Conservation (phyloP, 352 stramenopile genomes). For the Phytophthora meadii region DNA sequence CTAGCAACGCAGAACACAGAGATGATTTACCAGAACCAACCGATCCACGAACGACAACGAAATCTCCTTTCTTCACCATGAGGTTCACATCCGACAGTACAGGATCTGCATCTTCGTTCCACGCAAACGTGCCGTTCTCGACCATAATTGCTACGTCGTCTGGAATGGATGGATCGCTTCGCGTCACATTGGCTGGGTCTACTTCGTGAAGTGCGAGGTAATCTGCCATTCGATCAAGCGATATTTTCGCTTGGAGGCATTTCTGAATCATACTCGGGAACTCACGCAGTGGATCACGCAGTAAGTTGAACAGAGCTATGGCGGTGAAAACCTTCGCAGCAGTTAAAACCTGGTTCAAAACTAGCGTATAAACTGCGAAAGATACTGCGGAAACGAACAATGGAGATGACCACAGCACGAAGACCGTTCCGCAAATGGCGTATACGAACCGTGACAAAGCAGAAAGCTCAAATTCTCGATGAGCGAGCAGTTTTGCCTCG, state of each 20-base stretch:
- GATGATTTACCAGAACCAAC: conserved; percentile 70
- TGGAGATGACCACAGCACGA: conserved; percentile 47
- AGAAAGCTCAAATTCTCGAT: too few relatives aligned
- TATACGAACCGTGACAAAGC: too few relatives aligned
- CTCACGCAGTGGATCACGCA: conserved; percentile 47
- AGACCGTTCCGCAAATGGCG: too few relatives aligned
- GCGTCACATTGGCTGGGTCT: conserved; percentile 25
- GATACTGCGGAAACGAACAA: conserved; percentile 54
- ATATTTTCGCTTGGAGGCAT: conserved; percentile 51
- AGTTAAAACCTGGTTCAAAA: conserved; percentile 46
- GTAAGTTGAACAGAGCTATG: conserved; percentile 56
- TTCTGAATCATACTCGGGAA: conserved; percentile 46
- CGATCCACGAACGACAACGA: conserved; percentile 57
- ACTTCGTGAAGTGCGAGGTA: conserved; percentile 47
- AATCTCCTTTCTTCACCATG: conserved; percentile 46
- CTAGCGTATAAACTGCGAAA: conserved; percentile 55
- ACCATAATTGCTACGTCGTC: conserved; percentile 32
- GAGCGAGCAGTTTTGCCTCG: conserved; percentile 74
- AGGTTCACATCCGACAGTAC: conserved; percentile 52
- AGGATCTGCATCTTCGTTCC: conserved; percentile 24
- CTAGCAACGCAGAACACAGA: conserved; percentile 56
- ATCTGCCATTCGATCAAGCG: conserved; percentile 40
- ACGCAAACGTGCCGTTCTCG: conserved; percentile 43
- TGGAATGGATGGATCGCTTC: conserved; percentile 8
- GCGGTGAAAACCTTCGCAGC: conserved; percentile 63